Conservation (phyloP, 345 rosid genomes). For the Camelina laxa region DNA sequence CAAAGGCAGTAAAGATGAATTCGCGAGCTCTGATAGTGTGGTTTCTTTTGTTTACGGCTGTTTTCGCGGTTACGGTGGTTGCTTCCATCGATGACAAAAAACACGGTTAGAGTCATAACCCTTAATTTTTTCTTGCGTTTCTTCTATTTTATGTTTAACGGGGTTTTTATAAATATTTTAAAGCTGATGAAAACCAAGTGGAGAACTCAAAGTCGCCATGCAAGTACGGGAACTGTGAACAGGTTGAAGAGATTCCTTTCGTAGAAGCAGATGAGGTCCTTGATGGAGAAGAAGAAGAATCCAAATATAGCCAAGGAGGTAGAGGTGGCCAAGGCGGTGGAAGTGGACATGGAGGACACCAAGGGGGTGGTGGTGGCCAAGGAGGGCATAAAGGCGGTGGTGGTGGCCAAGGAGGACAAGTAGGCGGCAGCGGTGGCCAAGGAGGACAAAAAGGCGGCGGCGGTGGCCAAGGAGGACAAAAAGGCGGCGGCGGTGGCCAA, state of each 20-base stretch:
- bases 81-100: slow-evolving; percentile 33
- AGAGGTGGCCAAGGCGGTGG: slow-evolving; percentile 7
- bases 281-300: slow-evolving; percentile 32
- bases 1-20: slow-evolving; percentile 35
- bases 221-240: slow-evolving; percentile 26
- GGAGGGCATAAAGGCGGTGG: background rate
- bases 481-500: background rate
- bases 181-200: slow-evolving; percentile 29
- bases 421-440: background rate
- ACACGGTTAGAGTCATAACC: slow-evolving; percentile 36
- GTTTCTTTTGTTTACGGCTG: slow-evolving; percentile 34
- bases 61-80: slow-evolving; percentile 25
- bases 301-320: slow-evolving; percentile 36
- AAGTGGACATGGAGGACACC: slow-evolving; percentile 3
- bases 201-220: slow-evolving; percentile 29
- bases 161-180: background rate
- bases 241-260: slow-evolving; percentile 22
- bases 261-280: slow-evolving; percentile 12
- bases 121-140: background rate
- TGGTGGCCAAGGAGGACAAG: background rate
- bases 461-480: slow-evolving; percentile 5
- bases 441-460: background rate
- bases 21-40: slow-evolving; percentile 33
- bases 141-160: background rate
- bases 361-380: background rate